Evolutionary conservation across 2,329 filamentous ascomycete species (phyloP).

Genomic region (Hypomyces perniciosus): DNA sequence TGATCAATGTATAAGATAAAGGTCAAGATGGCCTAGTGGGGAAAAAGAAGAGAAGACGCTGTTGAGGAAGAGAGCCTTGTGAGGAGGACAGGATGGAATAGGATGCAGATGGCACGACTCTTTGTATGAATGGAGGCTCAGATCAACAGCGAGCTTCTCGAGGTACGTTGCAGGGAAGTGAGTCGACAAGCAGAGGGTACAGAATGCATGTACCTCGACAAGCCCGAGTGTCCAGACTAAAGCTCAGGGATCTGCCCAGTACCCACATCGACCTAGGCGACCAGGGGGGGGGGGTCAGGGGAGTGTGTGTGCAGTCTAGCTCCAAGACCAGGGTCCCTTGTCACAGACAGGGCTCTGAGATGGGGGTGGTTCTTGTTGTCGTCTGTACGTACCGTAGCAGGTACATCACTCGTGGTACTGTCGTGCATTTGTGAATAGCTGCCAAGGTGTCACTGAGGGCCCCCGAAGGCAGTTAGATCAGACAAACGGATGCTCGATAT

Average conservation of each 20-base stretch:
- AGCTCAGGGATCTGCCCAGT: slow-evolving; percentile 16
- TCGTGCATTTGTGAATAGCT: slow-evolving; percentile 27
- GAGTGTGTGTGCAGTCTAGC: slow-evolving; percentile 8
- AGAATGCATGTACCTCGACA: slow-evolving; percentile 11
- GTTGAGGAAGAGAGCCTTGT: slow-evolving; percentile 11
- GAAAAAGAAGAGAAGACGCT: slow-evolving; percentile 5
- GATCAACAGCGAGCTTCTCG: slow-evolving; percentile 15
- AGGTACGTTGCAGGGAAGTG: slow-evolving; percentile 10
- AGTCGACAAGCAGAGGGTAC: slow-evolving; percentile 10
- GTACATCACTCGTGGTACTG: slow-evolving; percentile 16
- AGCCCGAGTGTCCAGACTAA: not conserved
- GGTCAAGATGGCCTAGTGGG: slow-evolving; percentile 15
- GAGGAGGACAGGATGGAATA: slow-evolving; percentile 3
- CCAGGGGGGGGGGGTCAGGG: slow-evolving; percentile 16
- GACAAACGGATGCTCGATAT: not conserved
- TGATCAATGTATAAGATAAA: slow-evolving; percentile 11
- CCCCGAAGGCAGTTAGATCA: slow-evolving; percentile 7
- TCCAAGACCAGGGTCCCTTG: slow-evolving; percentile 10
- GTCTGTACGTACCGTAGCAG: slow-evolving; percentile 13
- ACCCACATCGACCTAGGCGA: slow-evolving; percentile 5
- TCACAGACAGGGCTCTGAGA: slow-evolving; percentile 12
- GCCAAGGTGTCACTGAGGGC: slow-evolving; percentile 18
- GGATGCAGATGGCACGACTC: slow-evolving; percentile 17
- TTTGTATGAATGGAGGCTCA: slow-evolving; percentile 18
- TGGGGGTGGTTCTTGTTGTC: not conserved